Evolutionary conservation across 805 yeast species (phyloP).

Genomic region (Candida xyloterini): DNA sequence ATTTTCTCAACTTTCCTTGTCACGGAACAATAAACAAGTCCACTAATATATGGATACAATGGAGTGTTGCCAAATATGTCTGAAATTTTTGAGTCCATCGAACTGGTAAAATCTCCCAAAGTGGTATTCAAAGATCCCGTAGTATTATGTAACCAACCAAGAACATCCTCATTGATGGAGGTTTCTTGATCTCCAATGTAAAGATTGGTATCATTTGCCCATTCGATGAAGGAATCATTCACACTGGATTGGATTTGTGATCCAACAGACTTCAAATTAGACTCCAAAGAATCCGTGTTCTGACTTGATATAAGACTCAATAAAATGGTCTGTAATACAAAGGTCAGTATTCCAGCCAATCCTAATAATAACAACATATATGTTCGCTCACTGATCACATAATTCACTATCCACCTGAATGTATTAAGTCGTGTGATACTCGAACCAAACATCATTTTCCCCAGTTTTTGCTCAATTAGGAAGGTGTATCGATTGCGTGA

Average conservation of each 20-base stretch:
- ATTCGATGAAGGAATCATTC: constrained; percentile 35
- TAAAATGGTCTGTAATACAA: constrained; percentile 52
- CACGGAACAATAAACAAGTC: constrained; percentile 75
- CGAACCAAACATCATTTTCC: constrained; percentile 13
- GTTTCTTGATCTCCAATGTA: constrained; percentile 48
- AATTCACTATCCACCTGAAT: constrained; percentile 44
- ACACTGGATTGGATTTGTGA: constrained; percentile 22
- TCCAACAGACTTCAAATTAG: constrained; percentile 11
- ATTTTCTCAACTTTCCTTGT: constrained; percentile 67
- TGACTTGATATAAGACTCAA: constrained; percentile 26
- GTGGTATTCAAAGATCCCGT: constrained; percentile 61
- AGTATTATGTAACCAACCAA: constrained; percentile 62
- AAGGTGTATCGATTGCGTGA: constrained; percentile 25
- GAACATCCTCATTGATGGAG: constrained; percentile 57
- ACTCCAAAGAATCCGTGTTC: constrained; percentile 11
- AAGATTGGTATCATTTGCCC: constrained; percentile 58
- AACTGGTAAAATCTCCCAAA: constrained; percentile 49
- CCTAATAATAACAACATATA: constrained; percentile 50
- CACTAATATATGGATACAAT: constrained; percentile 56
- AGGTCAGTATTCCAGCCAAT: constrained; percentile 51
- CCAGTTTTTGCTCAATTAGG: constrained; percentile 19
- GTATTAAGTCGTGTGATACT: constrained; percentile 17
- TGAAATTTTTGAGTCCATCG: constrained; percentile 57
- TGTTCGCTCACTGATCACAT: constrained; percentile 53
- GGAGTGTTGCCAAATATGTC: constrained; percentile 67